Evolutionary conservation across 2,329 filamentous ascomycete species (phyloP).

Genomic region (Monosporascus sp.): DNA sequence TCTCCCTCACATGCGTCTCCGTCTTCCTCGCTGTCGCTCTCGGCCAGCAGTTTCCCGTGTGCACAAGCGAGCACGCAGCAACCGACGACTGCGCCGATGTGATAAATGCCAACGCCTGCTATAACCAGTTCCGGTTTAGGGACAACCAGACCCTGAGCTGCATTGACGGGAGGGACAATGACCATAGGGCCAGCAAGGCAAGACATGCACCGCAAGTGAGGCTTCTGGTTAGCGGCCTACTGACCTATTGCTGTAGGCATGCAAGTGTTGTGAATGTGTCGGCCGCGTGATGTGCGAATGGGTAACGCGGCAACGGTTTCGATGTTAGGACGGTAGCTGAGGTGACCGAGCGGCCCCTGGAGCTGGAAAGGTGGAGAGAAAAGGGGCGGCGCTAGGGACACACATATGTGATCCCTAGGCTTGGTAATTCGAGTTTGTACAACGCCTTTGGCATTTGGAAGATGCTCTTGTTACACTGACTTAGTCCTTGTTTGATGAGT

Average conservation of each 20-base stretch:
- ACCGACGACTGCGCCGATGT: constrained; percentile 34
- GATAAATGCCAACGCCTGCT: constrained; percentile 35
- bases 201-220: neutral
- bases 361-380: too few relatives aligned
- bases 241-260: constrained; percentile 21
- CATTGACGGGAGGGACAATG: constrained; percentile 29
- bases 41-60: constrained; percentile 25
- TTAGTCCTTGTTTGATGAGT: too few relatives aligned
- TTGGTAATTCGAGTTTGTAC: too few relatives aligned
- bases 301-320: constrained; percentile 23
- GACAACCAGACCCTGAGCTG: constrained; percentile 29
- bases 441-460: too few relatives aligned
- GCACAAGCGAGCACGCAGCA: constrained; percentile 28
- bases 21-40: constrained; percentile 16
- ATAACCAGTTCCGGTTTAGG: constrained; percentile 33
- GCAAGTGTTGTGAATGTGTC: constrained; percentile 33
- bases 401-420: too few relatives aligned
- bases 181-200: constrained; percentile 29
- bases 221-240: neutral
- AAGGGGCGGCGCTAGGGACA: too few relatives aligned
- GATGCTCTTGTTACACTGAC: too few relatives aligned
- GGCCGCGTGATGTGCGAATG: constrained; percentile 32
- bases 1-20: constrained; percentile 14
- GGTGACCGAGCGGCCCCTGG: too few relatives aligned
- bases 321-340: constrained; percentile 10